phyloP scores from a whole-genome alignment of 805 yeast genomes.

The Limtongia smithiae region DNA sequence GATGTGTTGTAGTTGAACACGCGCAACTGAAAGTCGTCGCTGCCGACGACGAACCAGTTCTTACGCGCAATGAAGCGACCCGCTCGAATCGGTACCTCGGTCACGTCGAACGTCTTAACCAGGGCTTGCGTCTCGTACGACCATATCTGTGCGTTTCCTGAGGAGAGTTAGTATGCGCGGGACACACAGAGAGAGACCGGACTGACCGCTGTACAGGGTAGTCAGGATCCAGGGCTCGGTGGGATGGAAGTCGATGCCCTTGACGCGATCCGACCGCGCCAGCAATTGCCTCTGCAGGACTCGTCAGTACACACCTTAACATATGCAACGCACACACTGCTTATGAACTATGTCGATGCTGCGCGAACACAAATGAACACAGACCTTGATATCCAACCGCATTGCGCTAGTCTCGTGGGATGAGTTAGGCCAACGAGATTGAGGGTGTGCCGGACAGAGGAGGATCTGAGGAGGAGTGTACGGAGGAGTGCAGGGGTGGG shows the following conservation, averaged over 20 bases:
- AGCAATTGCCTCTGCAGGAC: constrained; percentile 52
- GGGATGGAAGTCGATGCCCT: constrained; percentile 97
- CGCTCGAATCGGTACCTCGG: constrained; percentile 94
- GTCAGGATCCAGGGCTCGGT: constrained; percentile 81
- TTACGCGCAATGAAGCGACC: constrained; percentile 93
- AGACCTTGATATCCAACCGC: constrained; percentile 50
- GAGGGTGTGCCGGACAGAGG: no score
- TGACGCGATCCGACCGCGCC: constrained; percentile 92
- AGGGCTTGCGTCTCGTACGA: constrained; percentile 74
- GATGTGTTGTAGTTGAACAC: constrained; percentile 94
- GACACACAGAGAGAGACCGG: background rate
- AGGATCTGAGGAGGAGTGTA: no score
- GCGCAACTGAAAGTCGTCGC: constrained; percentile 92
- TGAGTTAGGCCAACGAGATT: no score
- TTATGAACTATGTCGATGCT: background rate
- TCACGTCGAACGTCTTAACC: constrained; percentile 86
- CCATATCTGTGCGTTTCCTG: constrained; percentile 91
- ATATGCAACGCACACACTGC: no score
- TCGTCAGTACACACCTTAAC: background rate
- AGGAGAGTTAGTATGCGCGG: constrained; percentile 43
- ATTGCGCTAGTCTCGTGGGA: constrained; percentile 37
- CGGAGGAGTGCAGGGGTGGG: no score
- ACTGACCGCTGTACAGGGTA: constrained; percentile 33
- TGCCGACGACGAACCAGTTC: constrained; percentile 94
- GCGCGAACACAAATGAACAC: background rate